A percentile compares a stretch with the other conserved stretches of the same genome.
phyloP scores from a whole-genome alignment of 805 yeast species.

The Metschnikowia vanudenii region DNA sequence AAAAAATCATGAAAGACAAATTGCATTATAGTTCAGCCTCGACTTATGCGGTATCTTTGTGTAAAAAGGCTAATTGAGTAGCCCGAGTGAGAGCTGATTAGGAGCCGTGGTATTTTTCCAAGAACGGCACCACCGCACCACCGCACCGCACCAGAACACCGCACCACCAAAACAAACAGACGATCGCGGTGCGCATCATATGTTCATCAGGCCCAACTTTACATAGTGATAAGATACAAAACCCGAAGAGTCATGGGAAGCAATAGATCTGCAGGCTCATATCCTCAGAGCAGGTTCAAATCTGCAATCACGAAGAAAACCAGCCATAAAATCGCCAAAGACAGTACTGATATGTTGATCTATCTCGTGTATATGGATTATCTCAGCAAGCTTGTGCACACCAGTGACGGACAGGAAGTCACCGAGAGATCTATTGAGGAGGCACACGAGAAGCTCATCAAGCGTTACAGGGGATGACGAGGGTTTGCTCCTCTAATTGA shows the following conservation, averaged over 20 bases:
- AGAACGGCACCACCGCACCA: too few species aligned
- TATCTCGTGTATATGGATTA: slow-evolving; percentile 50
- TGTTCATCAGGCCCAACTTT: background rate
- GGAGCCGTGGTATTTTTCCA: too few species aligned
- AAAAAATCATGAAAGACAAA: too few species aligned
- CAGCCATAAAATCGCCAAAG: slow-evolving; percentile 24
- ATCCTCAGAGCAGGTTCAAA: slow-evolving; percentile 16
- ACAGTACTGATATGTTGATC: slow-evolving; percentile 43
- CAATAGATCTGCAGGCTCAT: slow-evolving; percentile 3
- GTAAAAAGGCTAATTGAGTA: too few species aligned
- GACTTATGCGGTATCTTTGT: too few species aligned
- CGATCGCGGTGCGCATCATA: too few species aligned
- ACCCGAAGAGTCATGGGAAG: background rate
- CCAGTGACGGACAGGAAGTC: slow-evolving; percentile 33
- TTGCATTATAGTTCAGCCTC: too few species aligned
- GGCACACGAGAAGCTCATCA: slow-evolving; percentile 33
- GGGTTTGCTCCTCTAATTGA: background rate
- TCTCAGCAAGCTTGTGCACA: slow-evolving; percentile 39
- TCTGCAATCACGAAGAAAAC: slow-evolving; percentile 11
- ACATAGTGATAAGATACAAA: too few species aligned
- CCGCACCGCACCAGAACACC: too few species aligned
- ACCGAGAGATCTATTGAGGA: slow-evolving; percentile 40
- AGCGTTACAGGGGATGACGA: slow-evolving; percentile 35
- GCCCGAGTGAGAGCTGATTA: too few species aligned
- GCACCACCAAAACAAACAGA: too few species aligned